phyloP scores from a whole-genome alignment of 331 rosid species.

The Acacia concinna region DNA sequence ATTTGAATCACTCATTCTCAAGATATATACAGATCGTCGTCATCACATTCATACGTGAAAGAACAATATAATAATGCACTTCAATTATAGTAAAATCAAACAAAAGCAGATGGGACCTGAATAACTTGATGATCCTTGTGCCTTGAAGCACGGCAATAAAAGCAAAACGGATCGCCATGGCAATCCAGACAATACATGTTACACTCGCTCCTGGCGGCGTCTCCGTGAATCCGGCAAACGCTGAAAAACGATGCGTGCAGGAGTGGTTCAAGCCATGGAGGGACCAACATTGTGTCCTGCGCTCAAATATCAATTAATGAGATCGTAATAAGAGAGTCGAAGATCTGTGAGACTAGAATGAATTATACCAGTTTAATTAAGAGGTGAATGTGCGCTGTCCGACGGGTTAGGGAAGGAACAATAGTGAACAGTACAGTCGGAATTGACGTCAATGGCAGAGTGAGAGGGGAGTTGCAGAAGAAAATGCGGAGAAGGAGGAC shows the following conservation, averaged over 20 bases:
- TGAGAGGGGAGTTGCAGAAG: not conserved
- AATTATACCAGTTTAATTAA: not conserved
- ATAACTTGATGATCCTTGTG: slow-evolving; percentile 91
- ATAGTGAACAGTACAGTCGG: too few species aligned
- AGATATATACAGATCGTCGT: not conserved
- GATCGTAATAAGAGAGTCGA: not conserved
- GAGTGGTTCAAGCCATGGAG: slow-evolving; percentile 83
- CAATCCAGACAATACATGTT: slow-evolving; percentile 94
- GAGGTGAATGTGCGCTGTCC: slow-evolving; percentile 15
- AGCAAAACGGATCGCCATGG: slow-evolving; percentile 68
- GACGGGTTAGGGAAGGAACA: not conserved
- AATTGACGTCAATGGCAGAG: slow-evolving; percentile 23
- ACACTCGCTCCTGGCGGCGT: slow-evolving; percentile 76
- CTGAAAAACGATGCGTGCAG: slow-evolving; percentile 70
- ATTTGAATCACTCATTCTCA: not conserved
- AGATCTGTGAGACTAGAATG: not conserved
- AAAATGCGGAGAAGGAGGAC: slow-evolving; percentile 19
- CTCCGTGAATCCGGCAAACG: slow-evolving; percentile 71
- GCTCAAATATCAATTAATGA: not conserved
- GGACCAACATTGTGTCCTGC: slow-evolving; percentile 72
- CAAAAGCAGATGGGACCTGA: slow-evolving; percentile 48
- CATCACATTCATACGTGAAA: not conserved
- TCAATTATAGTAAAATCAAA: not conserved
- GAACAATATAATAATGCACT: not conserved
- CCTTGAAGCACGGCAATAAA: slow-evolving; percentile 75